Percentiles rank a stretch among this genome's conserved stretches.
These are phyloP conservation scores for Zymoseptoria ardabiliae DNA, from an alignment of 2,329 filamentous ascomycete species.

Conservation along the genomic window DNA sequence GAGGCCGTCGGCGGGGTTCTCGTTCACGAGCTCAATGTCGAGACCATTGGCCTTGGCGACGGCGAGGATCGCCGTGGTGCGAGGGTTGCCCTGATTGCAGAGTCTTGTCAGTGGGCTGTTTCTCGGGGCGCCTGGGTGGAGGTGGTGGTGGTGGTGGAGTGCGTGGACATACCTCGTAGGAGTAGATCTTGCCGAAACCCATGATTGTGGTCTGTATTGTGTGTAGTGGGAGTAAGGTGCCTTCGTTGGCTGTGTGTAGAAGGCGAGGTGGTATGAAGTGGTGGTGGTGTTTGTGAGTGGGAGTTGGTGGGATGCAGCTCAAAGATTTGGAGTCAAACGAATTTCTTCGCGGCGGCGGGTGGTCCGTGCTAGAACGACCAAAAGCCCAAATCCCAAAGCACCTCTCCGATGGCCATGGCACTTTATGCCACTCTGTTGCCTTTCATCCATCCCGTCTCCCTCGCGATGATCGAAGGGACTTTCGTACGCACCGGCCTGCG, in stretches of 20 bases:
- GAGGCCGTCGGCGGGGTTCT: conserved; percentile 56
- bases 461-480: conserved; percentile 23
- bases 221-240: conserved; percentile 15
- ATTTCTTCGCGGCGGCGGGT: not conserved
- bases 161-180: conserved; percentile 57
- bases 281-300: conserved; percentile 3
- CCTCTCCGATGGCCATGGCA: not conserved
- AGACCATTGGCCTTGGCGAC: conserved; percentile 97
- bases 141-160: conserved; percentile 3
- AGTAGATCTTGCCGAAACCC: conserved; percentile 92
- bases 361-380: too few relatives aligned
- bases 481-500: conserved; percentile 25
- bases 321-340: conserved; percentile 1
- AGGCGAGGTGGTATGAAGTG: conserved; percentile 2
- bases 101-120: conserved; percentile 1
- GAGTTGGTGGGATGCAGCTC: not conserved
- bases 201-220: conserved; percentile 20
- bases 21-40: conserved; percentile 77
- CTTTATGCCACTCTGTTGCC: not conserved
- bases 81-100: conserved; percentile 68
- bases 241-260: conserved; percentile 26
- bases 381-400: not conserved
- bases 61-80: conserved; percentile 79
- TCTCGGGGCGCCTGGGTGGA: conserved; percentile 7
- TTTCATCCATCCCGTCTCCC: not conserved